Conservation (phyloP, 495 filamentous ascomycete genomes). For the Lasiosphaeria miniovina region DNA sequence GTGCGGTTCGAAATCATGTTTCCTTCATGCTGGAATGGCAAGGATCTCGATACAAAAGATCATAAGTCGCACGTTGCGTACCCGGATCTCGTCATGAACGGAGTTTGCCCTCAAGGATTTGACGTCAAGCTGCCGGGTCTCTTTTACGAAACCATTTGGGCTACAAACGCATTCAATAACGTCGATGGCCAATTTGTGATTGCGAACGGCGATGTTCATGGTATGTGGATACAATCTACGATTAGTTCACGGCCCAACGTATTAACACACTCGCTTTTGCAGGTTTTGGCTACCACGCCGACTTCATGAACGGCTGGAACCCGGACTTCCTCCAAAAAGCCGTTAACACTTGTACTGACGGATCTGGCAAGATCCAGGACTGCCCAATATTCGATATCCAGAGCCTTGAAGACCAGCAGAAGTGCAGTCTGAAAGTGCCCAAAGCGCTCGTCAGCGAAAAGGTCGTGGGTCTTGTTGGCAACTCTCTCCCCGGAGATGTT, state of each 20-base stretch:
- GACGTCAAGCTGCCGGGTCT: slow-evolving; percentile 68
- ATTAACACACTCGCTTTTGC: slow-evolving; percentile 13
- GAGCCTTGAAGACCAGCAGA: slow-evolving; percentile 31
- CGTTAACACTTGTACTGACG: slow-evolving; percentile 55
- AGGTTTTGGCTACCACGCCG: slow-evolving; percentile 80
- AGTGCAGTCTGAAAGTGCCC: slow-evolving; percentile 38
- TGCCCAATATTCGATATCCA: slow-evolving; percentile 55
- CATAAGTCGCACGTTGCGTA: slow-evolving; percentile 77
- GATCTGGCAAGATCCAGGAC: slow-evolving; percentile 48
- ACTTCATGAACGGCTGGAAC: slow-evolving; percentile 85
- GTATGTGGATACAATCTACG: slow-evolving; percentile 29
- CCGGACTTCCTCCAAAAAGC: slow-evolving; percentile 54
- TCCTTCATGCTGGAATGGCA: slow-evolving; percentile 87
- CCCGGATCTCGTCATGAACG: slow-evolving; percentile 69
- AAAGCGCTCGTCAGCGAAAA: slow-evolving; percentile 33
- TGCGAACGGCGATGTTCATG: slow-evolving; percentile 77
- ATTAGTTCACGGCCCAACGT: not conserved
- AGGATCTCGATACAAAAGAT: slow-evolving; percentile 56
- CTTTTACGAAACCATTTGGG: slow-evolving; percentile 87
- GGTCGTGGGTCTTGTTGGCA: slow-evolving; percentile 26
- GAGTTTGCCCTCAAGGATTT: slow-evolving; percentile 71
- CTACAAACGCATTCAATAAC: slow-evolving; percentile 66
- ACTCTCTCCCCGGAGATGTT: slow-evolving; percentile 39
- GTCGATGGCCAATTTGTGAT: slow-evolving; percentile 72
- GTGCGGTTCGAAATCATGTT: slow-evolving; percentile 83